These are phyloP conservation scores for Poa pratensis DNA, from an alignment of 176 grass and related monocot species.

Conservation along the genomic window DNA sequence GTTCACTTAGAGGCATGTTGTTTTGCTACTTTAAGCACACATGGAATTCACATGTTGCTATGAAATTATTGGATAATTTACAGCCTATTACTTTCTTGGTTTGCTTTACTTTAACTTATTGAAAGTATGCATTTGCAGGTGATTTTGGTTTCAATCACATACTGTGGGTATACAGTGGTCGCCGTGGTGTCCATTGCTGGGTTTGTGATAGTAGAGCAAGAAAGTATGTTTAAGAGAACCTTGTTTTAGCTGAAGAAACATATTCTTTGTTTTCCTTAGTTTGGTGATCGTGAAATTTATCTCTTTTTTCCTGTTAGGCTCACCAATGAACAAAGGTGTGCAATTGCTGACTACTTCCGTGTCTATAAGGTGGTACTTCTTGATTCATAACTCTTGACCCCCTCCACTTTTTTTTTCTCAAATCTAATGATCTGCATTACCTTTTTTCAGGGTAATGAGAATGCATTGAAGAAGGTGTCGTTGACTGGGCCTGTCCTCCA, in stretches of 20 bases:
- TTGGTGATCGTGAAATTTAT: slow-evolving; percentile 29
- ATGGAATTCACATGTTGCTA: not conserved
- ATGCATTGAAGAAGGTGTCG: slow-evolving; percentile 78
- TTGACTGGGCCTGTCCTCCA: slow-evolving; percentile 76
- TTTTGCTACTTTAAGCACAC: not conserved
- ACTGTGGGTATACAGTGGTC: slow-evolving; percentile 93
- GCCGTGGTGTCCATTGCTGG: slow-evolving; percentile 98
- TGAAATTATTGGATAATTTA: not conserved
- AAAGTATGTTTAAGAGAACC: slow-evolving; percentile 54
- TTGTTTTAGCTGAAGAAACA: slow-evolving; percentile 8
- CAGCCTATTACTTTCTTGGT: not conserved
- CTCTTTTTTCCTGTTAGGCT: slow-evolving; percentile 55
- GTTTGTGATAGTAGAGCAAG: slow-evolving; percentile 92
- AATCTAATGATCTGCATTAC: slow-evolving; percentile 1
- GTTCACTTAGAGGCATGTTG: slow-evolving; percentile 78
- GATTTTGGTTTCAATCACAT: slow-evolving; percentile 99
- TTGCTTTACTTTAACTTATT: slow-evolving; percentile 23
- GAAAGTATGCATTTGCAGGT: slow-evolving; percentile 51
- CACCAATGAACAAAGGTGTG: slow-evolving; percentile 86
- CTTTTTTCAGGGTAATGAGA: slow-evolving; percentile 75
- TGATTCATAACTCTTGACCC: slow-evolving; percentile 9
- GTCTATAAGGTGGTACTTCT: slow-evolving; percentile 77
- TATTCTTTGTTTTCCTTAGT: slow-evolving; percentile 27
- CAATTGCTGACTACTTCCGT: slow-evolving; percentile 83
- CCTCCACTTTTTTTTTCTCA: not conserved